A percentile compares a stretch with the other conserved stretches of the same genome.
These are phyloP conservation scores for Tulasnella sp. DNA, from an alignment of 768 basidiomycete species.

Conservation along the genomic window DNA sequence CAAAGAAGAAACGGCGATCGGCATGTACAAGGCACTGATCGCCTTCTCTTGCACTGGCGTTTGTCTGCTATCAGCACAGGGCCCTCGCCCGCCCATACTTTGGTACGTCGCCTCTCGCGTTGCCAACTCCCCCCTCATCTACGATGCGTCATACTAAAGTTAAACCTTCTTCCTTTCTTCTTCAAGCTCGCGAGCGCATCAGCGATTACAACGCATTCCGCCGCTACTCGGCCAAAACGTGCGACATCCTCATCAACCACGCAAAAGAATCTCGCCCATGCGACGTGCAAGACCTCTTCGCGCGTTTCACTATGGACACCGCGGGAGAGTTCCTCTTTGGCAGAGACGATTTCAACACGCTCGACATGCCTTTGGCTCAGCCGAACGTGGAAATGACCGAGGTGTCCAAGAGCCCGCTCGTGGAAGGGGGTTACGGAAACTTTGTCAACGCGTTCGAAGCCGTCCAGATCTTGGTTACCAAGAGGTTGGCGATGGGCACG, in stretches of 20 bases:
- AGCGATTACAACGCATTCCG: slow-evolving; percentile 30
- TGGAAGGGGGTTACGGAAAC: slow-evolving; percentile 6
- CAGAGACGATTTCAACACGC: slow-evolving; percentile 14
- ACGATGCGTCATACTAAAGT: too few species aligned
- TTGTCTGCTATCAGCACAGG: slow-evolving; percentile 31
- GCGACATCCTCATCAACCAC: slow-evolving; percentile 26
- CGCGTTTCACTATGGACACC: slow-evolving; percentile 28
- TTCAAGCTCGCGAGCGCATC: slow-evolving; percentile 29
- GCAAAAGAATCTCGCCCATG: slow-evolving; percentile 30
- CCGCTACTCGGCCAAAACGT: slow-evolving; percentile 28
- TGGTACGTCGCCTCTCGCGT: slow-evolving; percentile 16
- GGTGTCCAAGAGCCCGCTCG: slow-evolving; percentile 10
- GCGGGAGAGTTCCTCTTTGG: slow-evolving; percentile 28
- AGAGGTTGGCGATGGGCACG: neutral
- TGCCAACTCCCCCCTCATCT: too few species aligned
- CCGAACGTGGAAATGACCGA: neutral
- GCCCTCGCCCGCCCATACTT: slow-evolving; percentile 36
- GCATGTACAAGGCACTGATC: neutral
- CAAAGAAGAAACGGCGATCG: neutral
- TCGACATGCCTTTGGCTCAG: slow-evolving; percentile 15
- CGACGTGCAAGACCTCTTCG: slow-evolving; percentile 29
- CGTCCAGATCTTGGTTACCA: neutral
- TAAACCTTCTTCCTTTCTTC: too few species aligned
- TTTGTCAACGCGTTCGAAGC: slow-evolving; percentile 28
- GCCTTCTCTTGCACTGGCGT: neutral